Evolutionary conservation across 768 basidiomycete species (phyloP).

Genomic region (Rickenella mellea): DNA sequence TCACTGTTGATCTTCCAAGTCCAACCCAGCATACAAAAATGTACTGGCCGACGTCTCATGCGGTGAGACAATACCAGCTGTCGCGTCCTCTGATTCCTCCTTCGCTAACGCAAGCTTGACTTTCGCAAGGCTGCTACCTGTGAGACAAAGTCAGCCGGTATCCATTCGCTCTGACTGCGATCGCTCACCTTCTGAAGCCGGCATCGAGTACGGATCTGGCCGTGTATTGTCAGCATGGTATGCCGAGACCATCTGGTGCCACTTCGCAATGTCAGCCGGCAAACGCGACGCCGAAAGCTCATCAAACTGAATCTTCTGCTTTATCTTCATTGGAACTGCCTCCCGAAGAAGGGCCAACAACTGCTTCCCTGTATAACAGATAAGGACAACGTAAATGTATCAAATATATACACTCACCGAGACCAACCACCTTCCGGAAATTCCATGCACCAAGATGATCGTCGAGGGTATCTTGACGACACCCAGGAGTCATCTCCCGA

Average conservation of each 20-base stretch:
- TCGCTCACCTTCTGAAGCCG: slow-evolving; percentile 2
- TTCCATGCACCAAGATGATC: slow-evolving; percentile 15
- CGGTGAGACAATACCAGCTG: neutral
- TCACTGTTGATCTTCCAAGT: slow-evolving; percentile 17
- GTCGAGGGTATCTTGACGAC: neutral
- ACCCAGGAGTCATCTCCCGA: neutral
- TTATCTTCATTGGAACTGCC: too few relatives aligned
- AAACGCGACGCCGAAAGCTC: too few relatives aligned
- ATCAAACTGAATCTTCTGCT: too few relatives aligned
- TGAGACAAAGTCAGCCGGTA: too few relatives aligned
- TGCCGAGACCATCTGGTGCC: neutral
- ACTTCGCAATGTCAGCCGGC: neutral
- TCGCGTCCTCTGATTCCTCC: slow-evolving; percentile 4
- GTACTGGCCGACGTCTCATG: slow-evolving; percentile 9
- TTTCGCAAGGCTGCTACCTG: slow-evolving; percentile 6
- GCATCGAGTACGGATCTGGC: slow-evolving; percentile 1
- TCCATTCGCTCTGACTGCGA: neutral
- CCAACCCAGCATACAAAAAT: slow-evolving; percentile 12
- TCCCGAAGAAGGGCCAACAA: too few relatives aligned
- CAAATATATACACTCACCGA: slow-evolving; percentile 1
- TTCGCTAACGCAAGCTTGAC: slow-evolving; percentile 7
- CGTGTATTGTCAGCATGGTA: slow-evolving; percentile 8
- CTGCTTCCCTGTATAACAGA: too few relatives aligned
- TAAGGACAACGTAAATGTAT: too few relatives aligned
- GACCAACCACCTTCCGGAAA: slow-evolving; percentile 9